Conservation (phyloP, 106 monocot genomes). For the Dendrobium officinale region DNA sequence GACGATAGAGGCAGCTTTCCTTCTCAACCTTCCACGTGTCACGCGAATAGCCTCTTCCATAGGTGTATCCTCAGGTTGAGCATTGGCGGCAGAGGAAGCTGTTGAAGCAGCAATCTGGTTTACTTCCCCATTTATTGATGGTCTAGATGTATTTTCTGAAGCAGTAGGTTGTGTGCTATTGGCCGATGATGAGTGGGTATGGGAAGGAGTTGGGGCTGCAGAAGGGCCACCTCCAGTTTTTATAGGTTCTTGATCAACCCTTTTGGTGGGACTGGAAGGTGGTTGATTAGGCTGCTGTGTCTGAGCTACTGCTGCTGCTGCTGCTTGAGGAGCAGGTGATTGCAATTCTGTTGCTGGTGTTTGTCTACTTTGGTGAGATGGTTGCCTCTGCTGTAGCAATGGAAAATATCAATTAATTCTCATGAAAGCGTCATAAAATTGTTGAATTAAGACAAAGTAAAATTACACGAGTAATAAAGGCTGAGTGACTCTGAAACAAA, state of each 20-base stretch:
- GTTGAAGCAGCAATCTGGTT: not conserved
- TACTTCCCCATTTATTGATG: constrained; percentile 2
- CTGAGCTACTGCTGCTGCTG: not conserved
- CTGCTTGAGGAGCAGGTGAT: not conserved
- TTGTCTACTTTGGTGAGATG: not conserved
- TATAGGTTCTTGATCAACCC: not conserved
- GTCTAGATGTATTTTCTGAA: not conserved
- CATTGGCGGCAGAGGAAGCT: not conserved
- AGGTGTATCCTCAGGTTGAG: constrained; percentile 12
- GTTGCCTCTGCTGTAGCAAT: not conserved
- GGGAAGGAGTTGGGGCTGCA: constrained; percentile 1
- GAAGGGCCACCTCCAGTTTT: not conserved
- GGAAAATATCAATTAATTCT: too few relatives aligned
- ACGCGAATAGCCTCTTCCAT: constrained; percentile 30
- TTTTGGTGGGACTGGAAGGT: not conserved
- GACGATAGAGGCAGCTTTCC: not conserved
- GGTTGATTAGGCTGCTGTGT: not conserved
- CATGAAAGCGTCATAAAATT: too few relatives aligned
- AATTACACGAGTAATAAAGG: too few relatives aligned
- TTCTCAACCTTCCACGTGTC: constrained; percentile 29
- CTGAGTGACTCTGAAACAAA: too few relatives aligned
- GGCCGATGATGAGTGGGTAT: not conserved
- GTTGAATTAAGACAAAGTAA: too few relatives aligned
- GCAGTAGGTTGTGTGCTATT: not conserved
- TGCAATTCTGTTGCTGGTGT: not conserved